These are phyloP conservation scores for Mesembryanthemum crystallinum DNA, from an alignment of 148 eudicot species.

Conservation along the genomic window DNA sequence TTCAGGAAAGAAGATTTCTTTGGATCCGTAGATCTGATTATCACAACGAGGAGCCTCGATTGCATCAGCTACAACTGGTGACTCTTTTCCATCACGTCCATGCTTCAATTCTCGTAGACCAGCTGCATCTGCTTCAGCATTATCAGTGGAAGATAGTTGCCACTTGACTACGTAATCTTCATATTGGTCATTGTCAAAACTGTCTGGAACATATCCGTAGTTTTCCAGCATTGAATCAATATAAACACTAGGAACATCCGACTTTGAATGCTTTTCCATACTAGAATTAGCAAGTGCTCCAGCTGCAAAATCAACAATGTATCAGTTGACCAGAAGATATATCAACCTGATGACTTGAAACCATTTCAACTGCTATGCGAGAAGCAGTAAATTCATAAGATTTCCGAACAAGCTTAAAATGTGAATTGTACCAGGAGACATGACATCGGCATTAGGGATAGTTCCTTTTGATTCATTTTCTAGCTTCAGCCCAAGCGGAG, in stretches of 20 bases:
- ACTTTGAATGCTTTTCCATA: constrained; percentile 29
- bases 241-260: constrained; percentile 13
- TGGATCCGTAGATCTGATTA: constrained; percentile 24
- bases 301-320: constrained; percentile 30
- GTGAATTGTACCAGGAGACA: constrained; percentile 38
- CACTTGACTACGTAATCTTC: constrained; percentile 15
- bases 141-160: constrained; percentile 26
- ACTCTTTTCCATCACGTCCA: constrained; percentile 21
- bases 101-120: constrained; percentile 16
- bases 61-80: constrained; percentile 19
- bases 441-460: constrained; percentile 19
- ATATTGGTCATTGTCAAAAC: constrained; percentile 44
- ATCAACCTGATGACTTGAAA: constrained; percentile 10
- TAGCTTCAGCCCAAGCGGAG: constrained; percentile 19
- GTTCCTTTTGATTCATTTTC: constrained; percentile 27
- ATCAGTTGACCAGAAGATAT: neutral
- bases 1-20: constrained; percentile 9
- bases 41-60: constrained; percentile 17
- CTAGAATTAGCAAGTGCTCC: constrained; percentile 32
- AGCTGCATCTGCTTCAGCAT: constrained; percentile 28
- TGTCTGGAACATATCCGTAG: constrained; percentile 45
- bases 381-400: constrained; percentile 3
- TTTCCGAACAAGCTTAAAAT: constrained; percentile 11
- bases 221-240: constrained; percentile 32
- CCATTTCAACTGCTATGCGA: neutral